phyloP scores from a whole-genome alignment of 306 rosid genomes.

The Ormosia semicastrata region DNA sequence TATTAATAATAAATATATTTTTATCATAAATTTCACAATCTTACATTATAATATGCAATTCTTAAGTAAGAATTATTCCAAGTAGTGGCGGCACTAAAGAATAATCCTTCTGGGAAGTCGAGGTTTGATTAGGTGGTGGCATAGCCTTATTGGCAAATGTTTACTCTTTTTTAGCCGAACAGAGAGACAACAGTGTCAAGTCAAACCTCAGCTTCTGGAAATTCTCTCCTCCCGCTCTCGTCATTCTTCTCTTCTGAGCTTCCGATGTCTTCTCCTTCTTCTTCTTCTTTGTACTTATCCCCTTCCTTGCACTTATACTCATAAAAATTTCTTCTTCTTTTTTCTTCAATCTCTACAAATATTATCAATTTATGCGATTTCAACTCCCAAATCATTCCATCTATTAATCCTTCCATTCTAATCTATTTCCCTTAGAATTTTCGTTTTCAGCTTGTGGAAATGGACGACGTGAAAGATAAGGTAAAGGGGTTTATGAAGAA shows the following conservation, averaged over 20 bases:
- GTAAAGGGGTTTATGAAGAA: slow-evolving; percentile 88
- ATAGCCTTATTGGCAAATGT: no score
- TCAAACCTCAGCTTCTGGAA: not conserved
- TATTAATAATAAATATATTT: no score
- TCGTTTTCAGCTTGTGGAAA: not conserved
- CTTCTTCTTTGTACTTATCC: not conserved
- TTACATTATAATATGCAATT: no score
- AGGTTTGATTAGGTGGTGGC: no score
- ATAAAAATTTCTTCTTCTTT: not conserved
- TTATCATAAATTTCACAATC: no score
- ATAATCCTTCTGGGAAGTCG: no score
- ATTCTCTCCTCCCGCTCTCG: not conserved
- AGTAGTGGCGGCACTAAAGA: no score
- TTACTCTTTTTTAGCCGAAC: no score
- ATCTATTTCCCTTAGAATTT: not conserved
- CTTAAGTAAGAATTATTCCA: no score
- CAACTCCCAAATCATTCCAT: not conserved
- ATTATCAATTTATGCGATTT: not conserved
- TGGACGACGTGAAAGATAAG: slow-evolving; percentile 91
- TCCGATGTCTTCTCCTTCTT: not conserved
- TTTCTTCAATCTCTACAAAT: not conserved
- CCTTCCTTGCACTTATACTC: not conserved
- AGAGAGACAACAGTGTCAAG: not conserved
- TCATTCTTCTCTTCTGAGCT: not conserved
- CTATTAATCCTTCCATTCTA: not conserved